phyloP scores from a whole-genome alignment of 352 stramenopile species.

The Globisporangium iwayamae region DNA sequence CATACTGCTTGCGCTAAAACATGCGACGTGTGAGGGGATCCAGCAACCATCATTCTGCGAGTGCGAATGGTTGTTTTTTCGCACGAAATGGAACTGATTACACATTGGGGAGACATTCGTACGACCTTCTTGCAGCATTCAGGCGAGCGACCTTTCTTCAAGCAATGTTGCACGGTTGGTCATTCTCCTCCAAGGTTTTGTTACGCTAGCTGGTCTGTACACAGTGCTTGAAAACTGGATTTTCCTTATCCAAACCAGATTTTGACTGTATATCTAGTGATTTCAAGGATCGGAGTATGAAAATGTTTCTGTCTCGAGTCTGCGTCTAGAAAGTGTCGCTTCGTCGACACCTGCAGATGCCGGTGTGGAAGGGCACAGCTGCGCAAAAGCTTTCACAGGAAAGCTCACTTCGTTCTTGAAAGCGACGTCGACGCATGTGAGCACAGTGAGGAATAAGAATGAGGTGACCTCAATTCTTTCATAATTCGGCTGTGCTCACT shows the following conservation, averaged over 20 bases:
- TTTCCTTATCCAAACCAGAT: neutral
- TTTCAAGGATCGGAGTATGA: no score
- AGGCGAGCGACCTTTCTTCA: neutral
- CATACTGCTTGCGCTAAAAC: neutral
- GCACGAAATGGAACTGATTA: neutral
- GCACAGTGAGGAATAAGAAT: no score
- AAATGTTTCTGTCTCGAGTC: no score
- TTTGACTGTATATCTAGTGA: neutral
- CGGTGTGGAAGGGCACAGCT: no score
- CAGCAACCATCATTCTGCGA: neutral
- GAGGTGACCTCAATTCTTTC: no score
- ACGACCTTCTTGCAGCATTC: neutral
- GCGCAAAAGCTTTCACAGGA: no score
- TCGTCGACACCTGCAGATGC: no score
- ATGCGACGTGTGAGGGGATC: neutral
- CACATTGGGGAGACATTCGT: slow-evolving; percentile 1
- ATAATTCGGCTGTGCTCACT: no score
- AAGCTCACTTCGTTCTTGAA: no score
- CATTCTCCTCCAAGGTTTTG: neutral
- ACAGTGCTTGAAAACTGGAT: neutral
- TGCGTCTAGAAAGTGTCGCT: no score
- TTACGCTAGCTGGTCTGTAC: neutral
- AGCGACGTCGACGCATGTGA: no score
- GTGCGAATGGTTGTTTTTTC: neutral
- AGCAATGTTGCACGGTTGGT: neutral